phyloP scores from a whole-genome alignment of 495 filamentous ascomycete genomes.

The Niebla homalea region DNA sequence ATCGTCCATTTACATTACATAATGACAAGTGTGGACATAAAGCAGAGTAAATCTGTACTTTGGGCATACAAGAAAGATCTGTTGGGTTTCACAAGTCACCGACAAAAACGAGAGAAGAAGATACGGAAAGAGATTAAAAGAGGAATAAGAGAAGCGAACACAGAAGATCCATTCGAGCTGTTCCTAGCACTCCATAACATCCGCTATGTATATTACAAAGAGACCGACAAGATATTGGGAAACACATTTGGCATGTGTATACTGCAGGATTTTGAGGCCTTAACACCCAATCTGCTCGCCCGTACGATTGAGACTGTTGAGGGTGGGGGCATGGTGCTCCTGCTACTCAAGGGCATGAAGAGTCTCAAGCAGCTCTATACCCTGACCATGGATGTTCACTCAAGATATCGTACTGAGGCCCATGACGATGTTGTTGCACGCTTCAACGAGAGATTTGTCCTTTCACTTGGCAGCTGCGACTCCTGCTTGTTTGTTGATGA shows the following conservation, averaged over 20 bases:
- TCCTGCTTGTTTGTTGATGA: constrained; percentile 94
- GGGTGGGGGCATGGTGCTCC: constrained; percentile 80
- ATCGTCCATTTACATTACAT: constrained; percentile 94
- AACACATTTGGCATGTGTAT: constrained; percentile 99
- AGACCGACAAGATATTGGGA: constrained; percentile 98
- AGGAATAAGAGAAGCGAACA: constrained; percentile 86
- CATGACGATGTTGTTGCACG: constrained; percentile 89
- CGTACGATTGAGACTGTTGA: constrained; percentile 96
- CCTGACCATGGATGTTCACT: constrained; percentile 94
- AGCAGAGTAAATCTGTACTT: constrained; percentile 90
- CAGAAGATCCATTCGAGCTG: constrained; percentile 92
- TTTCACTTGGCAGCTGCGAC: constrained; percentile 88
- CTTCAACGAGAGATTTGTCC: constrained; percentile 96
- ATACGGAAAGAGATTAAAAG: constrained; percentile 97
- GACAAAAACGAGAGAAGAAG: constrained; percentile 93
- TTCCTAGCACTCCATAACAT: constrained; percentile 96
- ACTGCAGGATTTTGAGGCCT: constrained; percentile 93
- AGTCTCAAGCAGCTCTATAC: constrained; percentile 97
- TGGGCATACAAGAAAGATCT: constrained; percentile 99
- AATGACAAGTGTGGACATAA: constrained; percentile 75
- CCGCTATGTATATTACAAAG: constrained; percentile 98
- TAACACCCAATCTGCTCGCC: constrained; percentile 91
- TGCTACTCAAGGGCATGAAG: constrained; percentile 91
- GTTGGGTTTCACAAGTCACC: constrained; percentile 85
- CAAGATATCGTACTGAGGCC: constrained; percentile 91